Conservation (phyloP, 805 yeast genomes). For the Kockiozyma suomiensis region DNA sequence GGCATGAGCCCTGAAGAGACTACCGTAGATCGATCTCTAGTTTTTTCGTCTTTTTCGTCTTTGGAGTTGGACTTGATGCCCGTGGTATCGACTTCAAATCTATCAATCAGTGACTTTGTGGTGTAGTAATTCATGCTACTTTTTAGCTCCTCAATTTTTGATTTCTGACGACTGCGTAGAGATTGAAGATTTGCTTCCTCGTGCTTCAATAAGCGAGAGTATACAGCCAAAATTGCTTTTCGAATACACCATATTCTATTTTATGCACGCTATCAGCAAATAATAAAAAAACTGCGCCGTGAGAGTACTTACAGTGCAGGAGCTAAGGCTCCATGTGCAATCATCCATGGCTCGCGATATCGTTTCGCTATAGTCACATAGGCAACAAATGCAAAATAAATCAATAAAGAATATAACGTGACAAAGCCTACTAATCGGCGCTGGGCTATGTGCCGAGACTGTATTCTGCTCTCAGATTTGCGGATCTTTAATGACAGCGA, state of each 20-base stretch:
- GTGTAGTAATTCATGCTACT: conserved; percentile 71
- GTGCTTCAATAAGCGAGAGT: conserved; percentile 35
- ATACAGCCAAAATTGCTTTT: conserved; percentile 7
- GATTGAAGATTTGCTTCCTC: conserved; percentile 40
- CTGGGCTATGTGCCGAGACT: conserved; percentile 11
- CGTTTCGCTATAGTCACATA: conserved; percentile 28
- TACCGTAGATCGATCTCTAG: background rate
- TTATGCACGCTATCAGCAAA: background rate
- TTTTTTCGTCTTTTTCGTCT: background rate
- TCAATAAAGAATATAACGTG: conserved; percentile 40
- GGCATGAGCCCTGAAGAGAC: background rate
- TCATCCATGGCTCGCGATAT: conserved; percentile 12
- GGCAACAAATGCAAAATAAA: conserved; percentile 37
- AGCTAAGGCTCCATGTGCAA: conserved; percentile 25
- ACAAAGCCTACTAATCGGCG: conserved; percentile 41
- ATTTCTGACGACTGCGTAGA: conserved; percentile 52
- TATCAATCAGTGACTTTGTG: conserved; percentile 70
- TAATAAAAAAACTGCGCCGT: background rate
- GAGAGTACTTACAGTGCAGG: conserved; percentile 28
- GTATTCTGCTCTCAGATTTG: conserved; percentile 31
- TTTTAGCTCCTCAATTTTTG: conserved; percentile 67
- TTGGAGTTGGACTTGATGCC: conserved; percentile 41
- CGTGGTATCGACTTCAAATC: conserved; percentile 62
- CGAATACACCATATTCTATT: conserved; percentile 21
- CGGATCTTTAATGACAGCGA: conserved; percentile 39